phyloP scores from a whole-genome alignment of 2,329 filamentous ascomycete genomes.

The Sarocladium kiliense region DNA sequence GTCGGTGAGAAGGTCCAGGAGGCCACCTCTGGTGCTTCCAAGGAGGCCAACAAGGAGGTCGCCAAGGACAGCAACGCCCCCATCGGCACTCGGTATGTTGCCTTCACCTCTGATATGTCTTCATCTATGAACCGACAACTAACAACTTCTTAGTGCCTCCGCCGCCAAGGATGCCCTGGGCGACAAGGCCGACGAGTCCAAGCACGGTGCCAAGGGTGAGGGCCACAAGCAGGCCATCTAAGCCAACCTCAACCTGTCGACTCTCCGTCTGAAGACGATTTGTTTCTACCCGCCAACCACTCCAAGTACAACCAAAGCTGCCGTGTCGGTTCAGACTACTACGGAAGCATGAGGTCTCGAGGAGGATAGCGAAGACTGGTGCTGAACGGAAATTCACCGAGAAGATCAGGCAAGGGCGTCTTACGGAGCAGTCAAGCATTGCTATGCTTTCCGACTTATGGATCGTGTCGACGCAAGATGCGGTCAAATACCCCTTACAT shows the following conservation, averaged over 20 bases:
- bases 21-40: slow-evolving; percentile 49
- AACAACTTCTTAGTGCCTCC: slow-evolving; percentile 28
- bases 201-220: slow-evolving; percentile 34
- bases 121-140: slow-evolving; percentile 16
- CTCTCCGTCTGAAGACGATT: neutral
- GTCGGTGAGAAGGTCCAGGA: slow-evolving; percentile 58
- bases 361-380: neutral
- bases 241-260: slow-evolving; percentile 9
- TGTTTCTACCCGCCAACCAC: neutral
- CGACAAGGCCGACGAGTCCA: slow-evolving; percentile 42
- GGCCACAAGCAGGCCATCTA: slow-evolving; percentile 37
- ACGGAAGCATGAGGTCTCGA: neutral
- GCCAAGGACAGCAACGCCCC: slow-evolving; percentile 56
- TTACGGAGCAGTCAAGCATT: neutral
- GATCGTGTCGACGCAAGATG: slow-evolving; percentile 7
- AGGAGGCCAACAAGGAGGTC: slow-evolving; percentile 65
- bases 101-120: neutral
- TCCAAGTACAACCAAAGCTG: neutral
- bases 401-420: neutral
- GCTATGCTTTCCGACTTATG: neutral
- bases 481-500: slow-evolving; percentile 7
- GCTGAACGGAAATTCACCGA: neutral
- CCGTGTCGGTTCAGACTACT: neutral
- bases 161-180: slow-evolving; percentile 45
- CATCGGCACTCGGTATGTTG: slow-evolving; percentile 48